Evolutionary conservation across 106 monocot species (phyloP), one percentile per base, ranked within the genome.

Genomic region (Platanthera guangdongensis): DNA sequence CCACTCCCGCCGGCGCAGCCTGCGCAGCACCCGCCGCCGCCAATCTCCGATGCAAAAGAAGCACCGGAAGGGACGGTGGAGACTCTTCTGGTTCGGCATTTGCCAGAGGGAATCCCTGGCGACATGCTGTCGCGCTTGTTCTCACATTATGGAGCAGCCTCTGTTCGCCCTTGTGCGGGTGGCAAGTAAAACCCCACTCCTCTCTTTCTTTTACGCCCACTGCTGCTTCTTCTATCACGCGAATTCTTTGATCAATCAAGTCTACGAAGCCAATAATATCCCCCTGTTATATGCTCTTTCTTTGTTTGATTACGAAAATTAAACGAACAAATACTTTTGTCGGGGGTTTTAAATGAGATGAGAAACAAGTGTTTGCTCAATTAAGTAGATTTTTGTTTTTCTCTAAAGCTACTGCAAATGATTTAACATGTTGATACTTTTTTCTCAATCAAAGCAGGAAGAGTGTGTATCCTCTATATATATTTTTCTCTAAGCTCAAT

Each of bases 41-140:
- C 67, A 51, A 15, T 67, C 0, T 45, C 76, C 14, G 50, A 13
- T 2, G 12, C 50, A 12, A 74, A 77, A 75, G 79, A 76, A 28
- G 52, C 57, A n/a, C 22, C 52, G 25, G 46, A 28, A 8, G 70
- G 52, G 13, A 71, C 51, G 12, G 50, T 76, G 60, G 80, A 75
- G 10, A 93, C 96, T 0, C 85, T 96, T 5, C 74, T 96, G 19
- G 93, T 93, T 47, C 86, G 90, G 70, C 96, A 96, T 75, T 85
- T 96, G 9, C 96, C 96, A 8, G 96, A 93, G 81, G 93, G 84
- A 50, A 84, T 96, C 2, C 85, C 96, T 2, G 80, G 83, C 8
- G 93, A 96, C 6, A 80, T 93, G 84, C 87, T 96, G 50, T 86
- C 87, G 32, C 90, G 93, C 45, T 84, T 96, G 64, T 96, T 96